Percentiles rank a stretch among this genome's conserved stretches.
These are phyloP conservation scores for Aegilops bicornis DNA, from an alignment of 176 grass and related monocot species.

Conservation along the genomic window DNA sequence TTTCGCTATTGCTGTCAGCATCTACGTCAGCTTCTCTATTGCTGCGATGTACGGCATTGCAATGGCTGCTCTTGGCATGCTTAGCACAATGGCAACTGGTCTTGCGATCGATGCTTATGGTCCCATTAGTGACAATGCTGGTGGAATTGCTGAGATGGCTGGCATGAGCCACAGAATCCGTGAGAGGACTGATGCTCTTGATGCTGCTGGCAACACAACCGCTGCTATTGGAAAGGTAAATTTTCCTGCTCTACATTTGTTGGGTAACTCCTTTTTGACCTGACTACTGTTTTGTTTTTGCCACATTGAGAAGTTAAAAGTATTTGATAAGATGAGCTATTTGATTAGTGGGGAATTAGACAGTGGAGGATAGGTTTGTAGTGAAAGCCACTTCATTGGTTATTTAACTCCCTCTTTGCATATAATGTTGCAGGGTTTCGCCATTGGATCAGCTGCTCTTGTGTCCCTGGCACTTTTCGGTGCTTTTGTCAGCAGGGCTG, in stretches of 20 bases:
- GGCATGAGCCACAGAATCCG: constrained; percentile 96
- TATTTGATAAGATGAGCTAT: neutral
- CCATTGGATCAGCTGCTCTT: constrained; percentile 87
- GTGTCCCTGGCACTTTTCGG: constrained; percentile 86
- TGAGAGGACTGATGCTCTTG: constrained; percentile 92
- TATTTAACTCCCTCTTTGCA: neutral
- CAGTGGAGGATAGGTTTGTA: neutral
- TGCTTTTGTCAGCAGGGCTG: constrained; percentile 84
- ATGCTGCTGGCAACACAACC: constrained; percentile 91
- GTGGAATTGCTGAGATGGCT: constrained; percentile 95
- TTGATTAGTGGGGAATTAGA: neutral
- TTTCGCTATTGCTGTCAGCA: constrained; percentile 88
- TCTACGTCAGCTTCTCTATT: constrained; percentile 87
- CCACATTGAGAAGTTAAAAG: neutral
- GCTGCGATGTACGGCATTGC: constrained; percentile 92
- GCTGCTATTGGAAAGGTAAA: constrained; percentile 91
- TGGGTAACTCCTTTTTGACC: neutral
- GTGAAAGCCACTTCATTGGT: neutral
- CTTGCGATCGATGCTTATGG: constrained; percentile 93
- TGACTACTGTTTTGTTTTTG: neutral
- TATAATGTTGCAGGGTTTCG: constrained; percentile 65
- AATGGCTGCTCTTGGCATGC: constrained; percentile 91
- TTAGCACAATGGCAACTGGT: constrained; percentile 91
- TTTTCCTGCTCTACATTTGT: neutral
- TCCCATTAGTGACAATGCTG: constrained; percentile 95